Base-by-base conservation (phyloP, 2,329 filamentous ascomycete genomes). In the Aureobasidium melanogenum region DNA sequence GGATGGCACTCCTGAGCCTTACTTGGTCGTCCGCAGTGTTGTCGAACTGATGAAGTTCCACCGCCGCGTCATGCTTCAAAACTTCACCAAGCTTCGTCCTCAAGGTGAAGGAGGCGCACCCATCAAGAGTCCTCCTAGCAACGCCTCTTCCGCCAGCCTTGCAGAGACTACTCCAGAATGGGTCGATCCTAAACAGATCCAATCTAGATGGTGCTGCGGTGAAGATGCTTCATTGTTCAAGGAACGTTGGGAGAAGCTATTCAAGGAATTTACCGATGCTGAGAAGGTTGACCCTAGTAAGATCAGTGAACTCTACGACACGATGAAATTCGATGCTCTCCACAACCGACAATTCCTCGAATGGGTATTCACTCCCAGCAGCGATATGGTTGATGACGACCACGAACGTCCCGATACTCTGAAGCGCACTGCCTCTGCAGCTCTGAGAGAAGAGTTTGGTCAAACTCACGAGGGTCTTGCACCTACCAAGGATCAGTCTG, bases 281-380 rank as follows among this genome's bases (percentile, higher is more conserved):
- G 94, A 99, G 69, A 99, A 99, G 78, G 91, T 97, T 19, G 94
- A 99, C 73, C 95, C 95, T 19, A 96, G 92, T 80, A 99, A 99
- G 78, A 93, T 99, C 64, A 97, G 91, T 5, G 94, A 99, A 76
- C 82, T 99, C 2, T 99, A 99, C 73, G 94, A 99, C 73, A 97
- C 93, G 22, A 97, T 99, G 94, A 99, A 99, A 74, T 99, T 97
- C 66, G 94, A 99, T 73, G 94, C 94, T 1, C 80, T 99, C 15
- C 95, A 99, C 75, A 99, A 99, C 71, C 86, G 94, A 2, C 90
- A 91, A 64, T 99, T 99, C 69, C 79, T 99, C 4, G 94, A 99
- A 73, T 97, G 94, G 90, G 88, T 97, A 0, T 99, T 99, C 68
- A 96, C 91, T 17, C 94, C 94, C 1, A 87, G 89, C 36, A 86